Evolutionary conservation across 495 filamentous ascomycete genomes (phyloP).

Genomic region (Aspergillus funiculosus): DNA sequence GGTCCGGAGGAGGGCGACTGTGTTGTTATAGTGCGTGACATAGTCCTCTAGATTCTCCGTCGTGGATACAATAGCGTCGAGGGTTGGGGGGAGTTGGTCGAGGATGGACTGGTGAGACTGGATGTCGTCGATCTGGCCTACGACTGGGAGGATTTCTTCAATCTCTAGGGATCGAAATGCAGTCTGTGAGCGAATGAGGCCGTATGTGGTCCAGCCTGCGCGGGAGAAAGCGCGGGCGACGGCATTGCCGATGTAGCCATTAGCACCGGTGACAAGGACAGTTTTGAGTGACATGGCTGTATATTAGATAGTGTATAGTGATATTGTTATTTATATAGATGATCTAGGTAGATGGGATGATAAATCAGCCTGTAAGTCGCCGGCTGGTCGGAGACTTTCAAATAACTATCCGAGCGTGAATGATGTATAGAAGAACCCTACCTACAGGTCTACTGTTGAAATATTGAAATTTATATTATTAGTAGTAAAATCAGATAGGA

Average conservation of each 20-base stretch:
- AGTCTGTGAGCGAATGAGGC: constrained; percentile 1
- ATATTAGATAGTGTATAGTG: too few species aligned
- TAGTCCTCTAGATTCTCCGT: constrained; percentile 9
- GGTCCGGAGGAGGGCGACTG: background rate
- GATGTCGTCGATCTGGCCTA: constrained; percentile 7
- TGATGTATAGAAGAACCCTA: too few species aligned
- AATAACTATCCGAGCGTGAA: too few species aligned
- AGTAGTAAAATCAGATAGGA: too few species aligned
- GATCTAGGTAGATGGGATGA: too few species aligned
- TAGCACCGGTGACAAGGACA: constrained; percentile 15
- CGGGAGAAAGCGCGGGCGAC: constrained; percentile 13
- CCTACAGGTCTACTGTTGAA: too few species aligned
- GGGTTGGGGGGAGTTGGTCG: background rate
- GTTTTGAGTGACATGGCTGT: background rate
- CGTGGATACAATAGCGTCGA: constrained; percentile 12
- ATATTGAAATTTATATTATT: too few species aligned
- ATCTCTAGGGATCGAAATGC: background rate
- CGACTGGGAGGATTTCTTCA: constrained; percentile 12
- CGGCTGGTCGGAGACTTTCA: too few species aligned
- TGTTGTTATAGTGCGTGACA: constrained; percentile 2
- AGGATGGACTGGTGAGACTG: constrained; percentile 4
- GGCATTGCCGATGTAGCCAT: constrained; percentile 18
- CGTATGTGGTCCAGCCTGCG: constrained; percentile 14
- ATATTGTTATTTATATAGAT: too few species aligned
- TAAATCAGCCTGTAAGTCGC: too few species aligned